Evolutionary conservation across 495 filamentous ascomycete species (phyloP).

Genomic region (Glarea lozoyensis): DNA sequence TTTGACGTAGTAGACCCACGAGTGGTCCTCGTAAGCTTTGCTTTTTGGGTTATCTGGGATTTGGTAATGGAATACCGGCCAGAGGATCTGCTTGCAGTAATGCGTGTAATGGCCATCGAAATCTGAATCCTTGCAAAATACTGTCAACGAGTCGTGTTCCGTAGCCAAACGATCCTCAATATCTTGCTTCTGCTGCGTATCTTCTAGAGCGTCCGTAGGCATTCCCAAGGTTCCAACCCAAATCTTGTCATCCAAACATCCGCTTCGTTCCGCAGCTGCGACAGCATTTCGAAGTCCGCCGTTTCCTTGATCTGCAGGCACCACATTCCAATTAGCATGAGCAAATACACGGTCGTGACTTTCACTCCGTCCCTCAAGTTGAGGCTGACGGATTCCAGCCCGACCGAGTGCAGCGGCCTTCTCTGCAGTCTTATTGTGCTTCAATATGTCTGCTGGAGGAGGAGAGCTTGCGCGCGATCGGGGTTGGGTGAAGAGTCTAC

Average conservation of each 20-base stretch:
- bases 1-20: slow-evolving; percentile 86
- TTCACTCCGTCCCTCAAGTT: slow-evolving; percentile 33
- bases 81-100: slow-evolving; percentile 86
- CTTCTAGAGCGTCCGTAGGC: slow-evolving; percentile 72
- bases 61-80: slow-evolving; percentile 93
- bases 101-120: slow-evolving; percentile 89
- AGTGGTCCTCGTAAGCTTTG: slow-evolving; percentile 94
- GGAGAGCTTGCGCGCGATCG: slow-evolving; percentile 56
- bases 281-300: slow-evolving; percentile 83
- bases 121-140: slow-evolving; percentile 78
- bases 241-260: slow-evolving; percentile 56
- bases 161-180: slow-evolving; percentile 71
- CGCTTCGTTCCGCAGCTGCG: slow-evolving; percentile 59
- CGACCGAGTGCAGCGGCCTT: slow-evolving; percentile 40
- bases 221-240: slow-evolving; percentile 90
- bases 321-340: slow-evolving; percentile 68
- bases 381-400: slow-evolving; percentile 37
- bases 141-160: slow-evolving; percentile 70
- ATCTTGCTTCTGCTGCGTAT: slow-evolving; percentile 58
- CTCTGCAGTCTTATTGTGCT: slow-evolving; percentile 46
- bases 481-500: slow-evolving; percentile 58
- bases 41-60: slow-evolving; percentile 95
- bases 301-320: slow-evolving; percentile 80
- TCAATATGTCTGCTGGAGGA: slow-evolving; percentile 63
- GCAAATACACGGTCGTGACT: slow-evolving; percentile 58